Evolutionary conservation across 345 rosid species (phyloP), one percentile per base, ranked within the genome.

Genomic region (Eucalyptus marginata): DNA sequence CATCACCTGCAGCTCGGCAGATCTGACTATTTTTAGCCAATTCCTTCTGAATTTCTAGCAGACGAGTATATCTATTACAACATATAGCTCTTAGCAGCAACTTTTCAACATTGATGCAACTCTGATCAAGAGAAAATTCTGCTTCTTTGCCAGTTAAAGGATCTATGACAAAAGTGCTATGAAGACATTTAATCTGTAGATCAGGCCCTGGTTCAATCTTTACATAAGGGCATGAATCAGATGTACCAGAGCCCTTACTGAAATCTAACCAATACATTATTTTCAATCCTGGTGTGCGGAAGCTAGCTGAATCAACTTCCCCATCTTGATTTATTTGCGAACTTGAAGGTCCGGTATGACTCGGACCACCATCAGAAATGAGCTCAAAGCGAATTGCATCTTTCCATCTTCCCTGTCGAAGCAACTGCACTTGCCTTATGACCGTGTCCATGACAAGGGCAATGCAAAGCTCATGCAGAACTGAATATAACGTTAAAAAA

Each of bases 401-500:
- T 93, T 94, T 98, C 99, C 99, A 98, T 92, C 99, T 95, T 87
- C 99, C 99, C 87, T 90, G 97, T 58, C 96, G 95, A 80, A 97
- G 96, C 88, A 93, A 94, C 91, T 96, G 96, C 22, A 97, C 99
- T 92, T 98, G 99, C 93, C 98, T 96, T 90, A 96, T 93, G 88
- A 97, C 98, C 62, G 99, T 97, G 93, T 97, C 99, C 99, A 98
- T 98, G 87, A 95, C 94, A 64, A 97, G 94, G 50, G 99, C 95
- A 81, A 98, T 93, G 56, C 99, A 97, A 44, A 98, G 94, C 88
- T 98, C 99, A 90, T 98, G 99, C 54, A 98, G 97, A 86, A 98
- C 93, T 15, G 98, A 91, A 89, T 98, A 96, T 46, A 98, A 92
- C 83, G 93, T 95, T 36, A 86, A 56, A 86, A 98, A 96, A 76